Evolutionary conservation across 2,329 filamentous ascomycete species (phyloP), one percentile per base, ranked within the genome.

Genomic region (Stylonectria norvegica): DNA sequence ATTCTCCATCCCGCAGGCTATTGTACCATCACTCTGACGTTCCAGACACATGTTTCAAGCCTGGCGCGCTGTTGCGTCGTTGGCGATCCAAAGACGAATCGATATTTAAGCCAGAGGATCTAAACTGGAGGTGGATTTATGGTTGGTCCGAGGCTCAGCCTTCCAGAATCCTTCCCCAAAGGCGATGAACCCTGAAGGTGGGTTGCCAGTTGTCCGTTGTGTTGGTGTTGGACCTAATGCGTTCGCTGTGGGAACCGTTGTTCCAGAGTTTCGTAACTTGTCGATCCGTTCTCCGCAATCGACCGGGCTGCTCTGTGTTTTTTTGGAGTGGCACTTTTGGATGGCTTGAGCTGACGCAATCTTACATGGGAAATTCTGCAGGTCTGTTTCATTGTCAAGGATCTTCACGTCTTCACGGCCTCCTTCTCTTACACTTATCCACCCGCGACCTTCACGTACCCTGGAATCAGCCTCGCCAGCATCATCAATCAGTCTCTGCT

Each of bases 161-260:
- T 56, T 56, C 53, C 56, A 51, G 53, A 56, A 56, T 49, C 53
- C 49, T 56, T 56, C 50, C 43, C 23, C 31, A 30, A 40, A 30
- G 27, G 19, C 45, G 40, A 36, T 36, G 40, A 44, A 38, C 50
- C 50, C 47, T 55, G 50, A 40, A 28, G 25, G 27, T 37, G n/a
- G n/a, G 42, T 38, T 32, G 39, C 35, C 40, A 40, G 44, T 43
- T 44, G 49, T 36, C 34, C 23, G 45, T 49, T 43, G 45, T 35
- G 50, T 36, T 34, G 32, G 40, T 23, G 34, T 30, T 36, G 16
- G 18, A 20, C 35, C 16, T 17, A 42, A 46, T 34, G 27, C 38
- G 35, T 34, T 39, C 20, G 31, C 12, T 40, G 33, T 38, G 40
- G 22, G 40, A 34, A 43, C 40, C 34, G 35, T 17, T 35, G 39